Base-by-base conservation (phyloP, 345 rosid species). In the Clarkia xantiana region DNA sequence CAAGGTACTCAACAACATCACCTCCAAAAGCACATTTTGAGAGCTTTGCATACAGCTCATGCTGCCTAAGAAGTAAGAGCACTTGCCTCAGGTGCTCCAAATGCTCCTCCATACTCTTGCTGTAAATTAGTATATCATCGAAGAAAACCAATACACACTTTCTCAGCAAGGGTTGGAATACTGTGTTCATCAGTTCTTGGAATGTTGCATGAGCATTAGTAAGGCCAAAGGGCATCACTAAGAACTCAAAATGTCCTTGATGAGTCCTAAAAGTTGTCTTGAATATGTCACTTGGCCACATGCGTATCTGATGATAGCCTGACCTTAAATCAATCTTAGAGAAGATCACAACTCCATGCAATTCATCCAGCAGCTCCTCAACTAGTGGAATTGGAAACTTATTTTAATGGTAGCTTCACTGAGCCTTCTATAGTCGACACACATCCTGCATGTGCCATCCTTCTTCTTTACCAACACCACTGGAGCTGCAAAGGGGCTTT, bases 401-500 rank as follows among this genome's bases (percentile, higher is more conserved):
- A 4, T 47, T 25, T 47, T 47, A 8, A 47, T 13, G 11, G n/a
- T n/a, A n/a, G n/a, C n/a, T n/a, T n/a, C n/a, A n/a, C n/a, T n/a
- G n/a, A n/a, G n/a, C n/a, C n/a, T 1, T 13, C 11, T 50, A 34
- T 50, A 50, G 15, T 50, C 54, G 15, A 50, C 41, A 14, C 54
- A 50, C 54, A 50, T 22, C 11, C 41, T 13, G 40, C 54, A 34
- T 4, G 40, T 9, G n/a, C n/a, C 9, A 14, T 34, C 39, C 18
- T 34, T 50, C 41, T 50, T 50, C 41, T 50, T 22, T 8, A 50
- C 54, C 15, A 50, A 14, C 13, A 50, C 40, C 15, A 50, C 53
- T 4, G 42, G 53, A 4, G 40, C 22, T 8, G 53, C 19, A 16
- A 51, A 11, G 25, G 20, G 2, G 17, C 54, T 29, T 11, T 15